Conservation (phyloP, 2,329 filamentous ascomycete genomes). For the Gnomoniopsis smithogilvyi region DNA sequence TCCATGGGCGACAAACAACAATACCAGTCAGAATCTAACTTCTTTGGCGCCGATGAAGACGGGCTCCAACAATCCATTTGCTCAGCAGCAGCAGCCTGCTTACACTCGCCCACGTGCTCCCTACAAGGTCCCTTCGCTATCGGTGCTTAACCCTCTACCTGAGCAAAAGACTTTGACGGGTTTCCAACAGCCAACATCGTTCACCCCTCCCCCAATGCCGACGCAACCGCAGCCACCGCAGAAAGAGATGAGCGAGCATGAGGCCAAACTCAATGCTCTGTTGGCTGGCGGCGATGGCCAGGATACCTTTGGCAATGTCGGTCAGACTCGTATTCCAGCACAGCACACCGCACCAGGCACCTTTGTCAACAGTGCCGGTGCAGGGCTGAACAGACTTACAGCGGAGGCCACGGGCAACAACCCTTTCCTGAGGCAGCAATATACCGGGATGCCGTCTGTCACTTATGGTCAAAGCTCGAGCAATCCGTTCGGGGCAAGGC, state of each 20-base stretch:
- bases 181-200: slow-evolving; percentile 50
- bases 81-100: slow-evolving; percentile 48
- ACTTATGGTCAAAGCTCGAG: slow-evolving; percentile 49
- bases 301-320: slow-evolving; percentile 97
- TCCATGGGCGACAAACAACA: slow-evolving; percentile 73
- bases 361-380: slow-evolving; percentile 92
- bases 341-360: slow-evolving; percentile 96
- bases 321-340: slow-evolving; percentile 88
- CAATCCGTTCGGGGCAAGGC: slow-evolving; percentile 58
- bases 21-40: slow-evolving; percentile 54
- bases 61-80: slow-evolving; percentile 97
- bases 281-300: slow-evolving; percentile 86
- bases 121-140: slow-evolving; percentile 56
- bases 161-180: slow-evolving; percentile 76
- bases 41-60: slow-evolving; percentile 79
- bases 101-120: slow-evolving; percentile 57
- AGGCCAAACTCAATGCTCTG: slow-evolving; percentile 79
- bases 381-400: slow-evolving; percentile 69
- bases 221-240: slow-evolving; percentile 48
- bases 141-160: slow-evolving; percentile 70
- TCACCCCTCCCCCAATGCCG: slow-evolving; percentile 33
- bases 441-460: slow-evolving; percentile 69
- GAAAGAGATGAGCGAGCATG: slow-evolving; percentile 58
- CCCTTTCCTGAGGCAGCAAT: slow-evolving; percentile 83
- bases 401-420: slow-evolving; percentile 77